Evolutionary conservation across 805 yeast species (phyloP), one percentile per base, ranked within the genome.

Genomic region (Ogataea methanolica): DNA sequence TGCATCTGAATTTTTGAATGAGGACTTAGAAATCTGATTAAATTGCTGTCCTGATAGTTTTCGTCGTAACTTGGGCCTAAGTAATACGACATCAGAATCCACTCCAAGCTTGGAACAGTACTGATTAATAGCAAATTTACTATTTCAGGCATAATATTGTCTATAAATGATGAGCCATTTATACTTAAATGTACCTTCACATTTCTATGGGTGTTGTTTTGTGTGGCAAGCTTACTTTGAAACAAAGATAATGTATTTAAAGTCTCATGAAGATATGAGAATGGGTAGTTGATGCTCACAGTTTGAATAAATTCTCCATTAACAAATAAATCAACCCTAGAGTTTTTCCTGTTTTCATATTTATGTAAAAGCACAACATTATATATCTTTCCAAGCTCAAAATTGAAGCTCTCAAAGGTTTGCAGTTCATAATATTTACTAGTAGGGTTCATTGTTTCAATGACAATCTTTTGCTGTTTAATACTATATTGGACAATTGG

Each of bases 1-100:
- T 42, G 46, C 42, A 75, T 61, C 0, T 68, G 66, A 12, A 53
- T 31, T 37, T 44, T 45, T 53, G 57, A 49, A 11, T 51, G 60
- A 36, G 68, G 71, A 43, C 63, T 68, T 45, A 80, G 54, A 21
- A 73, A 73, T 42, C 69, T 69, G 33, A 71, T 44, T 4, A 78
- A 47, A 51, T 69, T 61, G 12, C 48, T 46, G 51, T 70, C 74
- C 34, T 72, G 73, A 45, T 60, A 71, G n/a, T 66, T 55, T 12
- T 75, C 78, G 15, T 75, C 66, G 70, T 82, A 81, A n/a, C 66
- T 65, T 38, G 70, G 74, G 0, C 79, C 83, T 19, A 83, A 58
- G 43, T 65, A 65, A 51, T 69, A 74, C 0, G 81, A 65, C 4
- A 78, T 51, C 23, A 67, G 59, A 0, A 80, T 65, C 88, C 88